Evolutionary conservation across 2,329 filamentous ascomycete genomes (phyloP), one percentile per base, ranked within the genome.

Genomic region (Aspergillus brasiliensis): DNA sequence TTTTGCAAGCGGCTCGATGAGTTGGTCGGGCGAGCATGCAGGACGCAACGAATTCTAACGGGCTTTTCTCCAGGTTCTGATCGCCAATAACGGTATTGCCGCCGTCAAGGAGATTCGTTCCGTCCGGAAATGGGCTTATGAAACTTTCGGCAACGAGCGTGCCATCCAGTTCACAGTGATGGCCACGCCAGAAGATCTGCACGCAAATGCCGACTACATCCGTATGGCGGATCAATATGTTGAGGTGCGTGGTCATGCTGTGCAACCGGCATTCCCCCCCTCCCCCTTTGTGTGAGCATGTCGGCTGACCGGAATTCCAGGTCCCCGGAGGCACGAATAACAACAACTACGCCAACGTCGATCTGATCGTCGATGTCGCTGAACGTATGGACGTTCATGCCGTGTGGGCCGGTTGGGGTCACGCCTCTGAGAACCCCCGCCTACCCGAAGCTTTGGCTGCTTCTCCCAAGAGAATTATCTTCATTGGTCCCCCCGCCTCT

Each of bases 321-420:
- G 94, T 99, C 63, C 95, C 95, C 34, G 95, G 95, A 74, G 95
- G 95, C 75, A 99, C 95, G 64, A 99, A 99, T 83, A 99, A 99
- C 86, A 97, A 99, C 88, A 99, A 99, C 81, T 99, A 99, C 80
- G 95, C 95, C 81, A 99, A 99, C 77, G 95, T 99, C 62, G 95
- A 99, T 82, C 85, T 99, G 76, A 99, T 99, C 78, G 95, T 99
- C 67, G 95, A 99, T 82, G 88, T 99, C 75, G 95, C 95, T 25
- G 95, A 99, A 84, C 92, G 95, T 64, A 98, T 97, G 92, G 88
- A 94, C 71, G 95, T 99, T 62, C 95, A 99, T 74, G 95, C 95
- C 61, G 95, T 99, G 15, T 99, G 95, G 95, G 95, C 95, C 70
- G 95, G 95, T 84, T 99, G 95, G 91, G 95, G 95, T 73, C 95